Evolutionary conservation across 495 filamentous ascomycete species (phyloP), one percentile per base, ranked within the genome.

Genomic region (Aspergillus olivimuriae): DNA sequence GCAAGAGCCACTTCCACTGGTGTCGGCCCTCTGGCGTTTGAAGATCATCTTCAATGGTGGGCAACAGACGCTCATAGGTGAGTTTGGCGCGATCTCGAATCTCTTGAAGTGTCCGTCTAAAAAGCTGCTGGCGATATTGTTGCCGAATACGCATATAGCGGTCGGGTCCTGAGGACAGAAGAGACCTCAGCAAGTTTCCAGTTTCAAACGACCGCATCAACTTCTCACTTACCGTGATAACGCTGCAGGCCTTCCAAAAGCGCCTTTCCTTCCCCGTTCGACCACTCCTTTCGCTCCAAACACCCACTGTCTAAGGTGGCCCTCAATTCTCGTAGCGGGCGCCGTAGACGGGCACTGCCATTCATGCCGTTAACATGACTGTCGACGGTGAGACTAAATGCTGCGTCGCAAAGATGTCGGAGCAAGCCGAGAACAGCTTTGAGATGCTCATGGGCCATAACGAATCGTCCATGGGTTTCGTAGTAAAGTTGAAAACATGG

Each of bases 211-310:
- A n/a, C n/a, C n/a, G n/a, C n/a, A n/a, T n/a, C n/a, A n/a, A n/a
- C n/a, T n/a, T n/a, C n/a, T n/a, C n/a, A 43, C 43, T 26, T 52
- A 58, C 58, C 58, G 17, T 56, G 50, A 28, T 53, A 49, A 4
- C 4, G 16, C 24, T 43, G 35, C 12, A 61, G 40, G 11, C 58
- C 52, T n/a, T 46, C 23, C 6, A 56, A 15, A 0, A 61, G 40
- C 20, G 52, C 55, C 1, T 2, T 0, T 11, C 36, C 52, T 30
- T 61, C 52, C 1, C 44, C 50, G 2, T 54, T 35, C 2, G 52
- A 47, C 50, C 50, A 61, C 34, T 23, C 35, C 19, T n/a, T 22
- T 32, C 37, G 36, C 9, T 26, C 21, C n/a, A n/a, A n/a, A n/a
- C n/a, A n/a, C n/a, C n/a, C n/a, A n/a, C n/a, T n/a, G n/a, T n/a